phyloP scores from a whole-genome alignment of 805 yeast species.

The Nakazawaea anatomiae region DNA sequence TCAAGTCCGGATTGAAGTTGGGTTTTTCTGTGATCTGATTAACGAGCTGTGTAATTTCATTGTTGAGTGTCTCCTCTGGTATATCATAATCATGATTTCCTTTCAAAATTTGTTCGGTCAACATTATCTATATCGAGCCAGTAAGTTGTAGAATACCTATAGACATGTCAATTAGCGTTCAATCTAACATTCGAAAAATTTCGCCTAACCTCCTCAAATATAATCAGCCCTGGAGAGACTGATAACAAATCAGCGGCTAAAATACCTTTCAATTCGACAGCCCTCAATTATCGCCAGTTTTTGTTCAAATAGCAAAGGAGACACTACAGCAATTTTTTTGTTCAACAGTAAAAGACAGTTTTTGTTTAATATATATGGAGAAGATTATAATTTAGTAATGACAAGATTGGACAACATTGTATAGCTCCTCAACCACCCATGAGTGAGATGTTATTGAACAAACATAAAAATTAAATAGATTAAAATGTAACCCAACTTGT shows the following conservation, averaged over 20 bases:
- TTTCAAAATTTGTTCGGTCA: constrained; percentile 12
- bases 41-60: constrained; percentile 17
- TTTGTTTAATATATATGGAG: background rate
- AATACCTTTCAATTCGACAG: too few relatives aligned
- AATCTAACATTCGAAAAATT: too few relatives aligned
- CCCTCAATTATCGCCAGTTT: too few relatives aligned
- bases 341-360: too few relatives aligned
- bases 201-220: too few relatives aligned
- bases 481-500: background rate
- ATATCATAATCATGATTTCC: constrained; percentile 18
- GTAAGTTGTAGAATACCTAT: background rate
- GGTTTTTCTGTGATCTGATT: constrained; percentile 16
- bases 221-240: background rate
- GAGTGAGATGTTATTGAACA: background rate
- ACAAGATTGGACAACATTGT: background rate
- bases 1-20: constrained; percentile 21
- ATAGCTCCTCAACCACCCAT: background rate
- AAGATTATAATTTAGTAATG: background rate
- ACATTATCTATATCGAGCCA: background rate
- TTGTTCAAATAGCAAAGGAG: too few relatives aligned
- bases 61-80: constrained; percentile 21
- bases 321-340: too few relatives aligned
- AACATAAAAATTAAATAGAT: background rate
- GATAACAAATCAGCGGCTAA: background rate
- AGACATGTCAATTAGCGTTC: too few relatives aligned